phyloP scores from a whole-genome alignment of 2,329 filamentous ascomycete species.

The Thermomyces lanuginosus region DNA sequence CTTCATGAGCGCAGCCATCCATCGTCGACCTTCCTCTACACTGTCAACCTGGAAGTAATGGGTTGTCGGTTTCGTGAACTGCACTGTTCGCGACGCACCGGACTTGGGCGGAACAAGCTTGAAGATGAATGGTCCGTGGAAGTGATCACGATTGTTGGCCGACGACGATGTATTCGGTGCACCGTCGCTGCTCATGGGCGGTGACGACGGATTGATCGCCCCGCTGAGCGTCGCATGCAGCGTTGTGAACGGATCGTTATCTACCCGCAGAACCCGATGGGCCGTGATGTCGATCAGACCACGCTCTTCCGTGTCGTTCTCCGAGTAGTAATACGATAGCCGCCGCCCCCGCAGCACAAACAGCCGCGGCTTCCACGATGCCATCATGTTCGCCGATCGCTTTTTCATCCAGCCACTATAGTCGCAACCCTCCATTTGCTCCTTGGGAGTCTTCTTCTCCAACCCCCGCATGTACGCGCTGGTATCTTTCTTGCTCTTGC shows the following conservation, averaged over 20 bases:
- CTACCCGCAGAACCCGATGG: constrained; percentile 86
- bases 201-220: constrained; percentile 48
- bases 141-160: constrained; percentile 17
- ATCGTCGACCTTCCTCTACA: constrained; percentile 69
- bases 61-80: constrained; percentile 91
- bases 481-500: constrained; percentile 79
- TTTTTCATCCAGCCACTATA: constrained; percentile 99
- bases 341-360: constrained; percentile 86
- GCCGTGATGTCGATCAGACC: constrained; percentile 95
- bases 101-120: constrained; percentile 85
- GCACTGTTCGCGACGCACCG: constrained; percentile 76
- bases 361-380: constrained; percentile 92
- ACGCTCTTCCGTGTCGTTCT: constrained; percentile 81
- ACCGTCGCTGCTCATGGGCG: constrained; percentile 17
- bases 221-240: constrained; percentile 85
- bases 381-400: constrained; percentile 88
- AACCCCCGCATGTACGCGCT: constrained; percentile 84
- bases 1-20: constrained; percentile 99
- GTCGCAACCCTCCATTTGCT: constrained; percentile 74
- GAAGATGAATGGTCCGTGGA: constrained; percentile 83
- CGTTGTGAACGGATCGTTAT: constrained; percentile 77
- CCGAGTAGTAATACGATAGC: constrained; percentile 89
- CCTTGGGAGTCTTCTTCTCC: constrained; percentile 60
- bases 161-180: constrained; percentile 17
- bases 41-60: constrained; percentile 97